Evolutionary conservation across 768 basidiomycete species (phyloP).

Genomic region (Rhodotorula diobovata): DNA sequence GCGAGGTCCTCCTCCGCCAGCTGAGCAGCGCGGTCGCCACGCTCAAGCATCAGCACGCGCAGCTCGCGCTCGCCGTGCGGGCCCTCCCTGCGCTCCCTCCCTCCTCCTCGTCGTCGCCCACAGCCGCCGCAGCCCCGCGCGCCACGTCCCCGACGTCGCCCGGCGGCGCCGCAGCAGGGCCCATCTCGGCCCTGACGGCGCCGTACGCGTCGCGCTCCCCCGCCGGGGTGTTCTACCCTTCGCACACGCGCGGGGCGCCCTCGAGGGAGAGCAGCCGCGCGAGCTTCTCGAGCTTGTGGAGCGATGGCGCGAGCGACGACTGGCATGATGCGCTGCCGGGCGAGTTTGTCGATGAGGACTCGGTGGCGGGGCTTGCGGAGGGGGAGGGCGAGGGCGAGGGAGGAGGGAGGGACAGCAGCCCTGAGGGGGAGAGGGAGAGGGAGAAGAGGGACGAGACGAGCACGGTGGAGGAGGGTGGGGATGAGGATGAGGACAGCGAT

Average conservation of each 20-base stretch:
- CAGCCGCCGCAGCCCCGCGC: neutral
- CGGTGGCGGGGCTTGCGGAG: neutral
- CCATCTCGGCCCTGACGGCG: too few relatives aligned
- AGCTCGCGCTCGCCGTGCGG: neutral
- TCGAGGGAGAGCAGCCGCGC: conserved; percentile 15
- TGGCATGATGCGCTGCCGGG: conserved; percentile 17
- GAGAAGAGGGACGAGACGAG: too few relatives aligned
- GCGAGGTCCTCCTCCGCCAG: conserved; percentile 14
- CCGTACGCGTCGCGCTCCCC: neutral
- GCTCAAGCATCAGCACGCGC: neutral
- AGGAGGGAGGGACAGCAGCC: neutral
- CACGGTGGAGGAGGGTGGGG: neutral
- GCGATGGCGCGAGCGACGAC: conserved; percentile 19
- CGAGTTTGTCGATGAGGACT: conserved; percentile 31
- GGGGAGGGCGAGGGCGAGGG: neutral
- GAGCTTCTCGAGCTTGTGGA: conserved; percentile 21
- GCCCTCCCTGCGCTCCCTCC: neutral
- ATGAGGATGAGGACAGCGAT: conserved; percentile 14
- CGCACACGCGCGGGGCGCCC: conserved; percentile 11
- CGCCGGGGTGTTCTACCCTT: neutral
- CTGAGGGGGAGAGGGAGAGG: neutral
- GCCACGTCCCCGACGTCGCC: neutral
- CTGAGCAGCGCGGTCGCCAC: neutral
- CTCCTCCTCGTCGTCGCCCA: neutral
- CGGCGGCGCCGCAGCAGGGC: neutral